Evolutionary conservation across 2,329 filamentous ascomycete genomes (phyloP).

Genomic region (Fusarium nurragi): DNA sequence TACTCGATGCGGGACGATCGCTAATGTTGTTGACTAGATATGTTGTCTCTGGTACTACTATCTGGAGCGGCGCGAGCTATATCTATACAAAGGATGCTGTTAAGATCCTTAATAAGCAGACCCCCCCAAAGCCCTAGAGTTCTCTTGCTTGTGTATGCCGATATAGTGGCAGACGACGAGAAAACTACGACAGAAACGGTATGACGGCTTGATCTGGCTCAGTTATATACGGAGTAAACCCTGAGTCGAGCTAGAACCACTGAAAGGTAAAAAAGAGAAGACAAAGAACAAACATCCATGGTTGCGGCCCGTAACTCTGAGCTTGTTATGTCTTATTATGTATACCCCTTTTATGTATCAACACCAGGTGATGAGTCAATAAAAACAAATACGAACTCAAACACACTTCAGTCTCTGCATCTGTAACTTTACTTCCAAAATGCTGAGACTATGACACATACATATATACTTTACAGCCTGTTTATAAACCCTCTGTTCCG

Average conservation of each 20-base stretch:
- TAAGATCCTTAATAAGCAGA: slow-evolving; percentile 72
- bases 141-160: not conserved
- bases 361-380: slow-evolving; percentile 2
- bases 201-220: slow-evolving; percentile 1
- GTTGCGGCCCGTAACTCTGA: slow-evolving; percentile 19
- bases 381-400: slow-evolving; percentile 13
- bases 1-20: not conserved
- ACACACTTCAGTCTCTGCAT: not conserved
- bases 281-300: not conserved
- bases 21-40: slow-evolving; percentile 64
- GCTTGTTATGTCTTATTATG: slow-evolving; percentile 15
- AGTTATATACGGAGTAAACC: not conserved
- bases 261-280: not conserved
- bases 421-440: not conserved
- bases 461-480: not conserved
- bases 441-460: slow-evolving; percentile 1
- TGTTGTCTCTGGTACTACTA: slow-evolving; percentile 85
- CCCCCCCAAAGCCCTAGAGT: slow-evolving; percentile 31
- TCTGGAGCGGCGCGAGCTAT: slow-evolving; percentile 95
- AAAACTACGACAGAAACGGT: not conserved
- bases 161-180: not conserved
- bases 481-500: not conserved
- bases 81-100: slow-evolving; percentile 91
- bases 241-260: not conserved
- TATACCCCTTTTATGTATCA: slow-evolving; percentile 14